Evolutionary conservation across 495 filamentous ascomycete genomes (phyloP).

Genomic region (Neurospora cerealis): DNA sequence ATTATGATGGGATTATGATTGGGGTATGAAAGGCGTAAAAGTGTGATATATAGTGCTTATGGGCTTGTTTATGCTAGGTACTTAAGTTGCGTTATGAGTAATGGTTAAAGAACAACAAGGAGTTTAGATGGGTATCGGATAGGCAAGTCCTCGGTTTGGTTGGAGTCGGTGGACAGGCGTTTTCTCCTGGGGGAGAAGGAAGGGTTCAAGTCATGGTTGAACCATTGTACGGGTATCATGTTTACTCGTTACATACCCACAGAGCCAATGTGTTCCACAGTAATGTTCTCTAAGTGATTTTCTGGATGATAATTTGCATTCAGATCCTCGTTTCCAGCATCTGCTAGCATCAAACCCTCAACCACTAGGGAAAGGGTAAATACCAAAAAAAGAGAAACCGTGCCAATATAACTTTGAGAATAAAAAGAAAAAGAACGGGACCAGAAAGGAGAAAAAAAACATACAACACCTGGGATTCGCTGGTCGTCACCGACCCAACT

Average conservation of each 20-base stretch:
- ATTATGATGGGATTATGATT: not conserved
- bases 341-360: too few relatives aligned
- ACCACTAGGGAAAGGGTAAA: not conserved
- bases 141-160: not conserved
- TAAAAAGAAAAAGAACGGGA: not conserved
- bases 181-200: not conserved
- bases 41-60: not conserved
- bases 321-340: too few relatives aligned
- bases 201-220: not conserved
- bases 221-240: not conserved
- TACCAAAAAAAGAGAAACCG: not conserved
- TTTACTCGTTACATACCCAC: not conserved
- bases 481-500: slow-evolving; percentile 40
- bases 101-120: not conserved
- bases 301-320: not conserved
- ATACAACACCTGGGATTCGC: slow-evolving; percentile 21
- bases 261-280: too few relatives aligned
- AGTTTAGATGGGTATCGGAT: not conserved
- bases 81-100: not conserved
- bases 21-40: not conserved
- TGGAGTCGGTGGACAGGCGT: not conserved
- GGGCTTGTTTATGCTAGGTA: not conserved
- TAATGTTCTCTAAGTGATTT: not conserved
- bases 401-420: not conserved
- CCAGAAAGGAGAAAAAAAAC: not conserved